Conservation (phyloP, 2,329 filamentous ascomycete species). For the Diaporthe sp. region DNA sequence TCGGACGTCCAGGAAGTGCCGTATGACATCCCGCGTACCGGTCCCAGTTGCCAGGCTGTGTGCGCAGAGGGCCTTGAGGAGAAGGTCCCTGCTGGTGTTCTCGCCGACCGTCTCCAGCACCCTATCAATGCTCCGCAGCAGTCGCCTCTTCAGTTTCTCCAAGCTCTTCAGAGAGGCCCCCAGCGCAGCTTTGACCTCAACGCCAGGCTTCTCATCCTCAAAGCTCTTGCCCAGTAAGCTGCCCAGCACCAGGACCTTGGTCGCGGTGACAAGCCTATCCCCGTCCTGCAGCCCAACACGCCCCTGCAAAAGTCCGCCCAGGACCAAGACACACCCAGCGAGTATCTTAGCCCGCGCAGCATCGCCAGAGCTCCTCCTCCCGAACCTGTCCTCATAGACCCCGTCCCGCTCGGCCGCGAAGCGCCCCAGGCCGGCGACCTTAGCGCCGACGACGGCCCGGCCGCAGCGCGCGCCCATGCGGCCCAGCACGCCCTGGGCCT, state of each 20-base stretch:
- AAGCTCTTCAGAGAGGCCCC: constrained; percentile 74
- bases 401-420: constrained; percentile 50
- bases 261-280: constrained; percentile 64
- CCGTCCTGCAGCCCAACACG: constrained; percentile 50
- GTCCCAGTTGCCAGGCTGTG: constrained; percentile 86
- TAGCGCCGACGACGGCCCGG: constrained; percentile 73
- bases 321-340: constrained; percentile 61
- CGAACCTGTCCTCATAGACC: constrained; percentile 41
- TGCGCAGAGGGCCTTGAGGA: constrained; percentile 81
- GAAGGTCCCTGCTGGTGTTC: constrained; percentile 56
- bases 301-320: constrained; percentile 59
- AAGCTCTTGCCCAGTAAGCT: constrained; percentile 81
- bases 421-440: constrained; percentile 65
- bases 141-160: constrained; percentile 67
- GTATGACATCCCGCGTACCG: constrained; percentile 80
- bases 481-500: constrained; percentile 76
- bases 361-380: constrained; percentile 40
- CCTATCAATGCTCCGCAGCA: constrained; percentile 76
- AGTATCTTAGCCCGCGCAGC: constrained; percentile 61
- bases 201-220: constrained; percentile 55
- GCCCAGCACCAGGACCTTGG: constrained; percentile 81
- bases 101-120: constrained; percentile 73
- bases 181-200: constrained; percentile 52
- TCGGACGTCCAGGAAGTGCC: constrained; percentile 81
- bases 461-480: constrained; percentile 83